Conservation (phyloP, 192 early-diverging fungal genomes). For the Coemansia sp. region DNA sequence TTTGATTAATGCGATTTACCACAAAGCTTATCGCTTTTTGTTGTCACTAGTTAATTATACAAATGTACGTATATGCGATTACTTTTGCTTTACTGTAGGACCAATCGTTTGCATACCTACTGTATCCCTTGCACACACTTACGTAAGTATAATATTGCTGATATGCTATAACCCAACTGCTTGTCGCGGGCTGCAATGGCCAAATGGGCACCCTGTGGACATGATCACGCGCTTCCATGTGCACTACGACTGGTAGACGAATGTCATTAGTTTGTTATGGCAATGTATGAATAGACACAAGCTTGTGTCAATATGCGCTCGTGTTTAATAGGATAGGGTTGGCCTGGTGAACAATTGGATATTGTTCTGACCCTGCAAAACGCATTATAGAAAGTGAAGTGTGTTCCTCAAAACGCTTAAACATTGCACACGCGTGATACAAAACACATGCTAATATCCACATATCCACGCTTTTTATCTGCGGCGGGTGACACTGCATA, state of each 20-base stretch:
- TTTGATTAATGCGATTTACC: background rate
- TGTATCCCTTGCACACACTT: constrained; percentile 39
- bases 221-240: background rate
- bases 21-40: background rate
- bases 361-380: background rate
- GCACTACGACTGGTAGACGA: background rate
- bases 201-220: background rate
- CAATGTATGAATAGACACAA: too few relatives aligned
- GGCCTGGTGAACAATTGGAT: background rate
- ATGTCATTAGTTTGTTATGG: too few relatives aligned
- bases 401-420: background rate
- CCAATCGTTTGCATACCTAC: constrained; percentile 47
- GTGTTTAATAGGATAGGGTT: background rate
- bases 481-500: background rate
- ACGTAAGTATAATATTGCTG: constrained; percentile 23
- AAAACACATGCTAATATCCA: background rate
- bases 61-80: background rate
- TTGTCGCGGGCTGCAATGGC: background rate
- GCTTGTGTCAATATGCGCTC: background rate
- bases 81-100: constrained; percentile 16
- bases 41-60: background rate
- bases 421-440: background rate
- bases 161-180: background rate
- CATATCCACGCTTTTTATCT: background rate
- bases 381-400: background rate